phyloP scores from a whole-genome alignment of 2,329 filamentous ascomycete species.

The Rutstroemia sp. region DNA sequence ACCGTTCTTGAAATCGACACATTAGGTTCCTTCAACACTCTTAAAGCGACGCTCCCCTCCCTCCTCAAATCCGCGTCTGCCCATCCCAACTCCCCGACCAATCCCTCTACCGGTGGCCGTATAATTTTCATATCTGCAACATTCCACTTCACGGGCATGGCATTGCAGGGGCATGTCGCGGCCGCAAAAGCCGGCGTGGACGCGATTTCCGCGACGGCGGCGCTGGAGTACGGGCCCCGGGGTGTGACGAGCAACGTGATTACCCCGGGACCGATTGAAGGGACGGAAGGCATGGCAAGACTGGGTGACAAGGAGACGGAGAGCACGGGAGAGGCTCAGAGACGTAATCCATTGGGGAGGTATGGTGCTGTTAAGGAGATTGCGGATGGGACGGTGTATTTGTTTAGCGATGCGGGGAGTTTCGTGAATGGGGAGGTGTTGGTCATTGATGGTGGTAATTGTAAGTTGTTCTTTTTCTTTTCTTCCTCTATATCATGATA shows the following conservation, averaged over 20 bases:
- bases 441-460: conserved; percentile 55
- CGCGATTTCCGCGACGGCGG: conserved; percentile 68
- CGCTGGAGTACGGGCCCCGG: conserved; percentile 82
- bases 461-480: conserved; percentile 7
- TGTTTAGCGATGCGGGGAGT: conserved; percentile 79
- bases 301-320: conserved; percentile 33
- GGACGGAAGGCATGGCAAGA: conserved; percentile 73
- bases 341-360: conserved; percentile 62
- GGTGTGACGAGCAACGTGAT: conserved; percentile 87
- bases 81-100: conserved; percentile 49
- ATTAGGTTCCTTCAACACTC: conserved; percentile 85
- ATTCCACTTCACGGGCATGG: conserved; percentile 81
- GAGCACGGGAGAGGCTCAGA: conserved; percentile 22
- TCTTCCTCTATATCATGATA: not conserved
- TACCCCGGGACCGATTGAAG: conserved; percentile 68
- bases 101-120: conserved; percentile 59
- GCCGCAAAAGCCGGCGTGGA: conserved; percentile 91
- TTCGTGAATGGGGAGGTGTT: conserved; percentile 80
- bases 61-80: conserved; percentile 66
- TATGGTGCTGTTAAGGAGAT: conserved; percentile 80
- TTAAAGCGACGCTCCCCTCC: conserved; percentile 84
- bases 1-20: conserved; percentile 95
- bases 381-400: conserved; percentile 81
- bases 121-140: conserved; percentile 88
- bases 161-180: conserved; percentile 81